phyloP scores from a whole-genome alignment of 2,329 filamentous ascomycete genomes.

The Metarhizium brunneum region DNA sequence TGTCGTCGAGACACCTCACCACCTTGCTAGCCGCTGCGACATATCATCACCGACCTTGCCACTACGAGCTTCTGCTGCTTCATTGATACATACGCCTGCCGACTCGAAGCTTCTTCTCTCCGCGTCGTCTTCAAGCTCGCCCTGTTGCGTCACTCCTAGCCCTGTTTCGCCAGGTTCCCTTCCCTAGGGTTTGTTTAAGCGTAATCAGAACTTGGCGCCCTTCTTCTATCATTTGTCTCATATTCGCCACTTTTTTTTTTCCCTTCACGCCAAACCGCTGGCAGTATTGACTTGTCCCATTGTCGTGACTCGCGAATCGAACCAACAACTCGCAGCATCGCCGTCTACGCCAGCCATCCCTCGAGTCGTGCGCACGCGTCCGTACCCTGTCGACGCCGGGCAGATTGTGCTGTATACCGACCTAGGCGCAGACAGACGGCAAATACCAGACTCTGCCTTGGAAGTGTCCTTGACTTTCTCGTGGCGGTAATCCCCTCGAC shows the following conservation, averaged over 20 bases:
- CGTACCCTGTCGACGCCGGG: background rate
- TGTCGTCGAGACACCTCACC: background rate
- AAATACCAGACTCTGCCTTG: background rate
- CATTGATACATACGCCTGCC: background rate
- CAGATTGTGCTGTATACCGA: background rate
- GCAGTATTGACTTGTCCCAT: background rate
- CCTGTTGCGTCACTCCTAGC: background rate
- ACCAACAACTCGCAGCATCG: background rate
- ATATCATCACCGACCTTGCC: background rate
- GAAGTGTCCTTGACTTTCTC: background rate
- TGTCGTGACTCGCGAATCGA: background rate
- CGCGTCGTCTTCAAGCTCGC: background rate
- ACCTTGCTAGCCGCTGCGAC: background rate
- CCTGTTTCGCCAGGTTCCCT: background rate
- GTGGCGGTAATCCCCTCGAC: background rate
- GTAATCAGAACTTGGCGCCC: constrained; percentile 2
- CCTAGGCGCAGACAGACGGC: background rate
- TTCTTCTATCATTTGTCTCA: constrained; percentile 6
- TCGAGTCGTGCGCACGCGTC: background rate
- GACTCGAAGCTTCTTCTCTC: background rate
- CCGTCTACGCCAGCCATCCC: background rate
- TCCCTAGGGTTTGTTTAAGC: constrained; percentile 1
- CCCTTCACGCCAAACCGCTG: background rate
- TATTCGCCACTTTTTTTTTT: constrained; percentile 7
- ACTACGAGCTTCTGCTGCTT: background rate